phyloP scores from a whole-genome alignment of 768 basidiomycete genomes.

The Leccinum boreale region DNA sequence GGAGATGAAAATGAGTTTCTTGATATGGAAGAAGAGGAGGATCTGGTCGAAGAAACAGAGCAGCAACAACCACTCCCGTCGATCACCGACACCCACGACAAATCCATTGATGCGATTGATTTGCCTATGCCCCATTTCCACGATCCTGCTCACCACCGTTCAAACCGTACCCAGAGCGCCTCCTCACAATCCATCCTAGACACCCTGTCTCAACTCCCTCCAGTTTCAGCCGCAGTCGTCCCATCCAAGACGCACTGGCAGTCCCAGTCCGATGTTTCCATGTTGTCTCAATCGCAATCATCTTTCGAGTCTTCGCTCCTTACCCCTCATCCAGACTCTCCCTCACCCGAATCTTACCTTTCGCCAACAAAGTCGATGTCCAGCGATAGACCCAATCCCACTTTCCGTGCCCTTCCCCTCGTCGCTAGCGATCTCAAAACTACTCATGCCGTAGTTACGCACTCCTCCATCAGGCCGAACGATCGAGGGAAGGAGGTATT shows the following conservation, averaged over 20 bases:
- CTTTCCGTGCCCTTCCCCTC: conserved; percentile 72
- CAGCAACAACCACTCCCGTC: conserved; percentile 6
- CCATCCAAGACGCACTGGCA: conserved; percentile 25
- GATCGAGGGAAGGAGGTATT: conserved; percentile 90
- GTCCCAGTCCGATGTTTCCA: conserved; percentile 19
- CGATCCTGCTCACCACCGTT: conserved; percentile 9
- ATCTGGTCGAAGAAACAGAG: conserved; percentile 15
- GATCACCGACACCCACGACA: conserved; percentile 20
- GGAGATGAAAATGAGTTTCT: conserved; percentile 55
- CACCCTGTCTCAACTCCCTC: conserved; percentile 17
- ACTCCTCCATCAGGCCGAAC: conserved; percentile 83
- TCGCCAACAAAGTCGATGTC: conserved; percentile 23
- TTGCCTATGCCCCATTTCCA: conserved; percentile 48
- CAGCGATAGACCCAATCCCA: conserved; percentile 32
- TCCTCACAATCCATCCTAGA: conserved; percentile 11
- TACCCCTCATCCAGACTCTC: conserved; percentile 26
- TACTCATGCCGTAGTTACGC: conserved; percentile 68
- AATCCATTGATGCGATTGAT: conserved; percentile 45
- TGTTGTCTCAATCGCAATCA: conserved; percentile 22
- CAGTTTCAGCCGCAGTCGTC: conserved; percentile 11
- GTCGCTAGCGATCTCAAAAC: conserved; percentile 68
- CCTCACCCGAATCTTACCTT: conserved; percentile 30
- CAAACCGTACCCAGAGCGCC: conserved; percentile 6
- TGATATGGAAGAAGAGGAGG: conserved; percentile 49
- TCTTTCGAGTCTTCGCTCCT: conserved; percentile 18